phyloP scores from a whole-genome alignment of 73 alveolate species.

The Paramecium primaurelia region DNA sequence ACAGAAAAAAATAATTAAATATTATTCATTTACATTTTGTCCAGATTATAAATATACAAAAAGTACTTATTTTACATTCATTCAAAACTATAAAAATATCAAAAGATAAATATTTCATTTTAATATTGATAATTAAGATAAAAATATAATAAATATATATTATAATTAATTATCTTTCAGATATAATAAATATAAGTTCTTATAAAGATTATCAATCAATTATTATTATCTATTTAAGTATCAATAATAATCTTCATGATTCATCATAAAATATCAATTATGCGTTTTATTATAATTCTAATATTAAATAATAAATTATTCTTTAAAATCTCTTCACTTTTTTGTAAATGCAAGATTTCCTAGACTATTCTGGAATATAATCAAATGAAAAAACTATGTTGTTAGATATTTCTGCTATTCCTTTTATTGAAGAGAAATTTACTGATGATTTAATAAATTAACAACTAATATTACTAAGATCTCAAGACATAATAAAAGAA shows the following conservation, averaged over 20 bases:
- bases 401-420: conserved; percentile 9
- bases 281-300: neutral
- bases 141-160: no score
- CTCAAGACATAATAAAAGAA: neutral
- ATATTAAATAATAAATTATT: neutral
- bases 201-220: neutral
- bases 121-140: no score
- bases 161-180: no score
- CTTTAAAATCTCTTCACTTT: neutral
- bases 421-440: neutral
- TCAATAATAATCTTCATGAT: no score
- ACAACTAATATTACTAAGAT: neutral
- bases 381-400: neutral
- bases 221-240: neutral
- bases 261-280: neutral
- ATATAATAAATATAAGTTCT: neutral
- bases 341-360: neutral
- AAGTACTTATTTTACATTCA: neutral
- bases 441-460: neutral
- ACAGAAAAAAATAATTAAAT: neutral
- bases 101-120: no score
- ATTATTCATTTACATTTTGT: neutral
- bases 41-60: neutral
- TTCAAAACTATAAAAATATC: neutral
- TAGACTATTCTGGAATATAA: neutral